phyloP scores from a whole-genome alignment of 495 filamentous ascomycete genomes.

The Aspergillus nanangensis region DNA sequence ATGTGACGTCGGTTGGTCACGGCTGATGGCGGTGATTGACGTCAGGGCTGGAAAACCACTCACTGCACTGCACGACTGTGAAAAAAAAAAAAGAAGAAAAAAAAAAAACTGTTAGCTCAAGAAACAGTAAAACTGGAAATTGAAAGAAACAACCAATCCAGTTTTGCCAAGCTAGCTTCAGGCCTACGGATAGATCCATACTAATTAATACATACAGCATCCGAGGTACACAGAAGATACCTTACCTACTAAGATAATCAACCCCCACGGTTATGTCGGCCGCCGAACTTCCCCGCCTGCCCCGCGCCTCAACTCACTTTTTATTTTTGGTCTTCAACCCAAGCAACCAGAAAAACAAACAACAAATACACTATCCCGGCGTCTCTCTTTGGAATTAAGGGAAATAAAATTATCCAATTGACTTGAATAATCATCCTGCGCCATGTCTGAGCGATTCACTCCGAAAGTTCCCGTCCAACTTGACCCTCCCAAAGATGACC shows the following conservation, averaged over 20 bases:
- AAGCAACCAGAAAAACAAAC: slow-evolving; percentile 1
- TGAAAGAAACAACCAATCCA: too few relatives aligned
- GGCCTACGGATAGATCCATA: too few relatives aligned
- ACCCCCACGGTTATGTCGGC: slow-evolving; percentile 9
- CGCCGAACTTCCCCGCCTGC: slow-evolving; percentile 16
- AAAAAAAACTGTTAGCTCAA: too few relatives aligned
- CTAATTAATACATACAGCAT: too few relatives aligned
- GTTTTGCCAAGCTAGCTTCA: too few relatives aligned
- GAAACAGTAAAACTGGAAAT: too few relatives aligned
- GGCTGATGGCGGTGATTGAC: neutral
- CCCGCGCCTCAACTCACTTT: slow-evolving; percentile 8
- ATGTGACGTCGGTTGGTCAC: neutral
- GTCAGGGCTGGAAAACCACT: neutral
- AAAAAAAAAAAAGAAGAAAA: too few relatives aligned
- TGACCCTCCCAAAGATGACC: slow-evolving; percentile 82
- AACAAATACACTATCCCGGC: neutral
- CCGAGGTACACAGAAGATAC: too few relatives aligned
- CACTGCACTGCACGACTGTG: too few relatives aligned
- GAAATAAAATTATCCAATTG: too few relatives aligned
- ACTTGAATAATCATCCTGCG: neutral
- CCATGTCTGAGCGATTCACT: slow-evolving; percentile 60
- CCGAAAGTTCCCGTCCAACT: slow-evolving; percentile 82
- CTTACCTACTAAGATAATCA: too few relatives aligned
- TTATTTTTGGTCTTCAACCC: neutral
- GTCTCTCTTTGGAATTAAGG: too few relatives aligned